Percentiles rank a stretch among this genome's conserved stretches.
Conservation (phyloP, 768 basidiomycete genomes). For the Phylloporus sp. region DNA sequence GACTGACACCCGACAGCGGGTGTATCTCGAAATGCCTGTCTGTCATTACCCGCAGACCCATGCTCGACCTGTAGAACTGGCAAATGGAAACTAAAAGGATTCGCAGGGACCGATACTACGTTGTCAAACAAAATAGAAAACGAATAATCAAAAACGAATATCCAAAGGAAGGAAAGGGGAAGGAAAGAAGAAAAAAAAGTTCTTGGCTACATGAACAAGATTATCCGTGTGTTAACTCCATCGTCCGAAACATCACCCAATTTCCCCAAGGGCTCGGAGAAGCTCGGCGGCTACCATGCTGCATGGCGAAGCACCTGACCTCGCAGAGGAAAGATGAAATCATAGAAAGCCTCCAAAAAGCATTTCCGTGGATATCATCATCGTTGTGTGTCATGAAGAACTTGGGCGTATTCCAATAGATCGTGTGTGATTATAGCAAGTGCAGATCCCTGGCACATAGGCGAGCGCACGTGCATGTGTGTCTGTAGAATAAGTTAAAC, state of each 20-base stretch:
- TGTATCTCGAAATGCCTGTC: conserved; percentile 5
- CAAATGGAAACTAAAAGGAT: conserved; percentile 20
- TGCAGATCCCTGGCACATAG: conserved; percentile 15
- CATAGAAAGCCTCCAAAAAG: conserved; percentile 21
- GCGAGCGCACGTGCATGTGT: conserved; percentile 19
- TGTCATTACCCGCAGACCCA: conserved; percentile 7
- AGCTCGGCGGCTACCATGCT: conserved; percentile 2
- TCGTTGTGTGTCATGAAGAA: conserved; percentile 23
- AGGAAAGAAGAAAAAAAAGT: conserved; percentile 9
- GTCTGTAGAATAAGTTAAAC: conserved; percentile 30
- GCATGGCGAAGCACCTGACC: conserved; percentile 4
- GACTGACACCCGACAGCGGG: neutral
- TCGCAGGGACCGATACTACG: conserved; percentile 16
- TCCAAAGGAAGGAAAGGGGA: neutral
- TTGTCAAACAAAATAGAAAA: conserved; percentile 32
- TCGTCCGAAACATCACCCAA: conserved; percentile 13
- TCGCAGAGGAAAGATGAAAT: conserved; percentile 15
- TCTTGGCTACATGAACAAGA: conserved; percentile 23
- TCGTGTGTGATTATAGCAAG: conserved; percentile 29
- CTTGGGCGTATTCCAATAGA: conserved; percentile 10
- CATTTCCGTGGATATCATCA: conserved; percentile 25
- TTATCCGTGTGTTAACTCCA: conserved; percentile 28
- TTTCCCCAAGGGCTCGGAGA: conserved; percentile 1
- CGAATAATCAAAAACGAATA: conserved; percentile 24
- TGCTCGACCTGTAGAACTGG: conserved; percentile 5